Evolutionary conservation across 306 rosid species (phyloP), one percentile per base, ranked within the genome.

Genomic region (Medicago ruthenica): DNA sequence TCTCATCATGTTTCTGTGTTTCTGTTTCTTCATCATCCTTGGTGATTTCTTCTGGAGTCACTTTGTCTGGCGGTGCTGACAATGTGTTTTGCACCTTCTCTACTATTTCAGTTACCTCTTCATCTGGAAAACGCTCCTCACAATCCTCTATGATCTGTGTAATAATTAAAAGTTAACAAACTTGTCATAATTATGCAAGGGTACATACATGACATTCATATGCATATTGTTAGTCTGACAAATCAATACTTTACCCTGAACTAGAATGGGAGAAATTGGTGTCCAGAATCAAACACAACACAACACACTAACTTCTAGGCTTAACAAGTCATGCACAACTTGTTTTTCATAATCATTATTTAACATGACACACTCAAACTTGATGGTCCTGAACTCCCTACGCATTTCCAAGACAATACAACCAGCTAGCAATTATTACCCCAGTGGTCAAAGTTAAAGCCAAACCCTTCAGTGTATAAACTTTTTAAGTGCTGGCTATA

Each of bases 101-200:
- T 62, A 76, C 69, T 14, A 89, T 79, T 80, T 88, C 93, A 8
- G 67, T 37, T 1, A 78, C n/a, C 73, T 50, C 76, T 20, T 62
- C 84, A 4, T 80, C 88, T 18, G 85, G 83, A 31, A 85, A 86
- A 17, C 93, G 96, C 8, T 1, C 37, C 0, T 77, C 86, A 20
- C 86, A 75, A 1, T 63, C 31, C 75, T 88, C 92, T 73, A 86
- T 70, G 24, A 91, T 84, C 93, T 93, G 83, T 31, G 22, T 15
- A 45, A 71, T 39, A 17, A 39, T 5, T 65, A 60, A 18, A 70
- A 80, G 62, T 6, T 53, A 64, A 39, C 47, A 59, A 16, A 58
- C 34, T 41, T n/a, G 59, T 63, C 9, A 10, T 44, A 71, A 50
- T 73, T 71, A 76, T 3, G 6, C 24, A 62, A 51, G 22, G 10